These are phyloP conservation scores for Melaleuca quinquenervia DNA, from an alignment of 345 rosid genomes.

Conservation along the genomic window DNA sequence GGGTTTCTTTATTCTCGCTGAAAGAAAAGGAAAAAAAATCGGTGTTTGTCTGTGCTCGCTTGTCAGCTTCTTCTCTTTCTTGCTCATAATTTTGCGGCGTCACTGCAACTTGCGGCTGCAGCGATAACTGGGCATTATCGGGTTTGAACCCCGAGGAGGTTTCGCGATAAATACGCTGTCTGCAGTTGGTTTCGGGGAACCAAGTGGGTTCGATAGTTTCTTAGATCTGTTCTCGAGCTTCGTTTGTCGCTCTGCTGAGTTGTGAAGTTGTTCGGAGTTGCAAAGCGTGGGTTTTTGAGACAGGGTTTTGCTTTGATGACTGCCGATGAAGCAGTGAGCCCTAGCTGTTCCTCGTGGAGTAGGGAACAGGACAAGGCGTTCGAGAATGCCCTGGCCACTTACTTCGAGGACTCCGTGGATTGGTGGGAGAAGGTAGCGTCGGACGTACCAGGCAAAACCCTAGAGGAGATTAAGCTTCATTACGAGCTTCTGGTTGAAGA, in stretches of 20 bases:
- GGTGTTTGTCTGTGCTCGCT: not conserved
- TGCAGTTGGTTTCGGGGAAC: not conserved
- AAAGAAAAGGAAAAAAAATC: not conserved
- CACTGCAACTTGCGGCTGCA: not conserved
- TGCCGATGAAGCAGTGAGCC: constrained; percentile 45
- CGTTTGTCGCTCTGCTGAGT: not conserved
- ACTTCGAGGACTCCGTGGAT: constrained; percentile 49
- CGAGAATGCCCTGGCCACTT: constrained; percentile 72
- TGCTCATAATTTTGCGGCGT: not conserved
- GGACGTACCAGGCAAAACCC: constrained; percentile 75
- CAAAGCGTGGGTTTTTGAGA: not conserved
- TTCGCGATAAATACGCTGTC: not conserved
- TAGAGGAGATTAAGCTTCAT: constrained; percentile 73
- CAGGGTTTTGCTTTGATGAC: not conserved
- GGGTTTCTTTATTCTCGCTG: not conserved
- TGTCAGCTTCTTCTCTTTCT: not conserved
- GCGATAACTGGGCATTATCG: not conserved
- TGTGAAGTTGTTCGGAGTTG: not conserved
- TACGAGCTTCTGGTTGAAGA: constrained; percentile 76
- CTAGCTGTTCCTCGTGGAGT: constrained; percentile 48
- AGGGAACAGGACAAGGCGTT: constrained; percentile 87
- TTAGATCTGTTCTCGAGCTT: not conserved
- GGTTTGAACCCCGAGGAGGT: not conserved
- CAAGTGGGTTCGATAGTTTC: not conserved
- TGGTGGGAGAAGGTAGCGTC: constrained; percentile 70